Evolutionary conservation across 1,284 basidiomycete species (phyloP), one percentile per base, ranked within the genome.

Genomic region (Phylloboletellus chloephorus): DNA sequence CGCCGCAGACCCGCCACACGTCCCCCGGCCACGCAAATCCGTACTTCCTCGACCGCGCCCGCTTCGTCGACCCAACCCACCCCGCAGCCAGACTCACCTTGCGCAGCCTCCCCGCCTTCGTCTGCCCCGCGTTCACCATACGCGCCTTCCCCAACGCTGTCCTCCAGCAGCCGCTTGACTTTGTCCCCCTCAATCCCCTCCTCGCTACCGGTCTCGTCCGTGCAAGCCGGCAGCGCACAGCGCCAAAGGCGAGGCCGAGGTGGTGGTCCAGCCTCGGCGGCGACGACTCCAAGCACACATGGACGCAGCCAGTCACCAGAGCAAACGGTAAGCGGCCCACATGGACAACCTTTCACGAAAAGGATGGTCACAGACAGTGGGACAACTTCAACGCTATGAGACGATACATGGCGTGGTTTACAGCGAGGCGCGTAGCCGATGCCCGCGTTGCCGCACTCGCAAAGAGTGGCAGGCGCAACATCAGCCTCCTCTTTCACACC

Each of bases 81-180:
- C 60, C 59, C 12, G 48, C 56, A 1, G 38, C 46, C 2, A 37
- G 20, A n/a, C 44, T 50, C 23, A 0, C 24, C 26, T 13, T 51
- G 2, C 45, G 44, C 7, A 31, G 17, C 13, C 9, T 59, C 6
- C 57, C 59, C 7, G 19, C 31, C 22, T 54, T 53, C 11, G 35
- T 35, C 12, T 55, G 48, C 4, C 43, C 57, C 5, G 47, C 42
- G 0, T 60, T 64, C 22, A 33, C 41, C 9, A 24, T 60, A 3
- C 56, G 58, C 23, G 60, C 60, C 4, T 41, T 61, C 12, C 59
- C 61, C 6, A 48, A 61, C 12, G 40, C 48, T 11, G 22, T 60
- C 15, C 53, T 63, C 7, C 37, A 47, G 0, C 24, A 40, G 11
- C 48, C 54, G 6, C 7, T 12, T 30, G 31, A 53, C 1, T 47